Conservation (phyloP, 345 rosid genomes). For the Populus nigra region DNA sequence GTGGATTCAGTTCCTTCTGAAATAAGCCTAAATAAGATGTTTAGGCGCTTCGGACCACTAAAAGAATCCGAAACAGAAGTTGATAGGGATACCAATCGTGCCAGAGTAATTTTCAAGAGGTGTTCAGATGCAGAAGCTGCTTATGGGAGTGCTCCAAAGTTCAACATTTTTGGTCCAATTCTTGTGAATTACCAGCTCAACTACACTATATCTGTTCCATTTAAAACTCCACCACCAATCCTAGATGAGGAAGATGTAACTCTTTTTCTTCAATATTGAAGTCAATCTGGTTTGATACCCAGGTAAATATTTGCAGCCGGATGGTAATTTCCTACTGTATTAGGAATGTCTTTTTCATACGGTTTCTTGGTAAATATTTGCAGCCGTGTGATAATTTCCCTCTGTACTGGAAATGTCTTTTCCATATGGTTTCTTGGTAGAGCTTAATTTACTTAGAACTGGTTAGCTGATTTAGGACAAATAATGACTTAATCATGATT, state of each 20-base stretch:
- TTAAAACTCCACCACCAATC: constrained; percentile 37
- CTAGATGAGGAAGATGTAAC: constrained; percentile 21
- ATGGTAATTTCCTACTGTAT: background rate
- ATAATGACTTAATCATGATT: background rate
- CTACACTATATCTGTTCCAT: constrained; percentile 50
- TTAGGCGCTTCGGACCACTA: constrained; percentile 76
- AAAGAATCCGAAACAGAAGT: constrained; percentile 70
- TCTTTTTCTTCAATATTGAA: constrained; percentile 29
- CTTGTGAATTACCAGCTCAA: constrained; percentile 78
- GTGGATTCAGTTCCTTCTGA: constrained; percentile 69
- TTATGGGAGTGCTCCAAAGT: constrained; percentile 67
- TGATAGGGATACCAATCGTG: constrained; percentile 65
- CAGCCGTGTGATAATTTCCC: background rate
- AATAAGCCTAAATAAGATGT: constrained; percentile 71
- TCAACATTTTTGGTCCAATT: constrained; percentile 67
- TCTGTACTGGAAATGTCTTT: background rate
- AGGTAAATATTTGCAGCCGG: constrained; percentile 27
- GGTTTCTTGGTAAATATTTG: background rate
- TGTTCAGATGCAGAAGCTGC: constrained; percentile 79
- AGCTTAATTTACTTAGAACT: background rate
- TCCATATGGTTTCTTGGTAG: background rate
- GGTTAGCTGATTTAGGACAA: background rate
- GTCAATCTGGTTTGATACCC: constrained; percentile 9
- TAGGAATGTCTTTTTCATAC: background rate
- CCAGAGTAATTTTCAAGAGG: constrained; percentile 83